Base-by-base conservation (phyloP, 2,329 filamentous ascomycete species). In the Phoma herbarum region DNA sequence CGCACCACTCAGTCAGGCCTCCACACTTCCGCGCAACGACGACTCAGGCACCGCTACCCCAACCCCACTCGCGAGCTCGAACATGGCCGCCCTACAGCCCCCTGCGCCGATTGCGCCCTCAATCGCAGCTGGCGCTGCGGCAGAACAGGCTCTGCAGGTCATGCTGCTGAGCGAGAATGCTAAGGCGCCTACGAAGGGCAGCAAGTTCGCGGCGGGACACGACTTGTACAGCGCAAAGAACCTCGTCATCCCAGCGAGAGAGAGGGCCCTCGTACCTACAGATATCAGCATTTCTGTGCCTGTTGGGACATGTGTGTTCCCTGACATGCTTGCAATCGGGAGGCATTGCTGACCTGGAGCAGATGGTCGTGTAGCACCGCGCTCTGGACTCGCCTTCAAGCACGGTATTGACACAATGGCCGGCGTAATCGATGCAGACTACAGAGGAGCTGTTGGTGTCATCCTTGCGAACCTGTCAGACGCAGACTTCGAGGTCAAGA, bases 341-440 rank as follows among this genome's bases (percentile, higher is more conserved):
- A 25, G 8, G 41, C 43, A 29, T n/a, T 29, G 45, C 42, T 52
- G n/a, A 60, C 49, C 29, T 18, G 35, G 18, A 31, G 56, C 63
- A 94, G 92, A 98, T 76, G 94, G 94, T 66, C 90, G 93, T 57
- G 88, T 97, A 54, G 93, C 93, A 3, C 93, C 93, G 10, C 90
- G 93, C 65, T 95, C 91, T n/a, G 93, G 93, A 46, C 88, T 97
- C 33, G 94, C 94, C 2, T 84, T 88, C 60, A 99, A 99, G 82
- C 88, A 98, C 81, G 95, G 93, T 80, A 98, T 99, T 76, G 93
- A 97, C 78, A 95, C 91, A 0, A 93, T 96, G 62, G 95, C 95
- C 0, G 95, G 95, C 53, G 95, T 99, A 64, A 98, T 99, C 70
- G 95, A 99, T 78, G 93, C 94, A 31, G 95, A 99, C 79, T 99